phyloP scores from a whole-genome alignment of 495 filamentous ascomycete species.

The Penicillium bialowiezense region DNA sequence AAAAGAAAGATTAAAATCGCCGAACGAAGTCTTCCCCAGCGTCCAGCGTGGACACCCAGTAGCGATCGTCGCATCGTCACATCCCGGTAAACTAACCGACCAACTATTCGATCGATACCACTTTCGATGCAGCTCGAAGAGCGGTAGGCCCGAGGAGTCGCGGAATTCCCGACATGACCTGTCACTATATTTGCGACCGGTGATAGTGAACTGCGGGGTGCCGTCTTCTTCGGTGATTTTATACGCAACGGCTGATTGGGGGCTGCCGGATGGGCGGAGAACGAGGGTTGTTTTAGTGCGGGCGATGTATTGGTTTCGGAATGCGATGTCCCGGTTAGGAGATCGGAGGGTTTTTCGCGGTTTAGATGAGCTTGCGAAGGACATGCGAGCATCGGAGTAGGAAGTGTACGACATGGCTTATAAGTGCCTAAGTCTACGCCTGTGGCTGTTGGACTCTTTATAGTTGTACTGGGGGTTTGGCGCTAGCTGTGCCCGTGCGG shows the following conservation, averaged over 20 bases:
- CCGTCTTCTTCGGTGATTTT: slow-evolving; percentile 23
- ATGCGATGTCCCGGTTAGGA: slow-evolving; percentile 22
- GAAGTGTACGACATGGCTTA: slow-evolving; percentile 17
- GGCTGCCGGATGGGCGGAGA: slow-evolving; percentile 15
- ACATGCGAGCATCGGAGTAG: slow-evolving; percentile 15
- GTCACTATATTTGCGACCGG: slow-evolving; percentile 20
- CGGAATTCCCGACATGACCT: slow-evolving; percentile 27
- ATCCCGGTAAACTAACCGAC: slow-evolving; percentile 26
- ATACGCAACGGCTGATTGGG: slow-evolving; percentile 20
- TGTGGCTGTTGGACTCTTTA: not conserved
- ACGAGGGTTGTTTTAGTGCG: slow-evolving; percentile 20
- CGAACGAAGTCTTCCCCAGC: slow-evolving; percentile 2
- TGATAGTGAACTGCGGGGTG: slow-evolving; percentile 16
- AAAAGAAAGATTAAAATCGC: slow-evolving; percentile 24
- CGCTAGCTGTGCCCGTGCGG: not conserved
- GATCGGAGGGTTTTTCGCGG: slow-evolving; percentile 15
- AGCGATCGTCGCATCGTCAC: slow-evolving; percentile 10
- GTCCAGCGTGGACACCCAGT: slow-evolving; percentile 13
- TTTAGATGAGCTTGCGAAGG: slow-evolving; percentile 3
- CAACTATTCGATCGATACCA: slow-evolving; percentile 11
- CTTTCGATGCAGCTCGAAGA: slow-evolving; percentile 26
- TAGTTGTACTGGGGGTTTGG: not conserved
- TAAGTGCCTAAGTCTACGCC: not conserved
- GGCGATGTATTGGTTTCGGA: slow-evolving; percentile 22
- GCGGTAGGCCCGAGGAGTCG: slow-evolving; percentile 24